These are phyloP conservation scores for Pichia scutulata DNA, from an alignment of 805 yeast genomes.

Conservation along the genomic window DNA sequence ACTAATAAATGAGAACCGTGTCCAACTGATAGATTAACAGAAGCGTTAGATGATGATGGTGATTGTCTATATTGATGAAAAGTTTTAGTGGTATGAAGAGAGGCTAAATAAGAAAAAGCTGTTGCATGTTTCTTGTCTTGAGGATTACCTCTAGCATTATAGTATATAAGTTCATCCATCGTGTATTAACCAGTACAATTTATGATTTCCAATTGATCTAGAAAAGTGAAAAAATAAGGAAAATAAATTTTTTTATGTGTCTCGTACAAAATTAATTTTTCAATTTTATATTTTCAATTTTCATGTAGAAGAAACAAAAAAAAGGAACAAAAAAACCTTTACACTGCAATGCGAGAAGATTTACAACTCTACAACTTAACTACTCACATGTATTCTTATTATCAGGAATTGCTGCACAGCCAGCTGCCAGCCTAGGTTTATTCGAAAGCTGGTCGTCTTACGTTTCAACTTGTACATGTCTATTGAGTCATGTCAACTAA, in stretches of 20 bases:
- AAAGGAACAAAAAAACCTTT: too few species aligned
- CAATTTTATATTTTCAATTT: too few species aligned
- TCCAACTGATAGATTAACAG: slow-evolving; percentile 38
- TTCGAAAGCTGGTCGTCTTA: too few species aligned
- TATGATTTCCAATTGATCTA: not conserved
- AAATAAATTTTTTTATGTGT: too few species aligned
- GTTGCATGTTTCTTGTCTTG: slow-evolving; percentile 32
- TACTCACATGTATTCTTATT: too few species aligned
- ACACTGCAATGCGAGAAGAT: too few species aligned
- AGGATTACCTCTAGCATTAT: slow-evolving; percentile 38
- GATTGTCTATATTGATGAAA: slow-evolving; percentile 46
- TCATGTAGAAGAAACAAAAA: not conserved
- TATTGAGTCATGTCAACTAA: too few species aligned
- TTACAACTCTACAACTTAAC: too few species aligned
- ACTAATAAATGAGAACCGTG: slow-evolving; percentile 50
- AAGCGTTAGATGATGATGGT: slow-evolving; percentile 38
- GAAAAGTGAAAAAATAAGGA: not conserved
- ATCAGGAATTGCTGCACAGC: too few species aligned
- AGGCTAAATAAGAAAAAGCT: slow-evolving; percentile 31
- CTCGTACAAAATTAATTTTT: too few species aligned
- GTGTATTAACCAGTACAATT: not conserved
- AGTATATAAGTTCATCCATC: slow-evolving; percentile 48
- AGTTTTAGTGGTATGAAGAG: slow-evolving; percentile 41
- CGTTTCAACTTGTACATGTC: too few species aligned
- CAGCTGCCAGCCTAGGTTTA: too few species aligned